Conservation (phyloP, 305 asterid genomes). For the Solanum hybrid region DNA sequence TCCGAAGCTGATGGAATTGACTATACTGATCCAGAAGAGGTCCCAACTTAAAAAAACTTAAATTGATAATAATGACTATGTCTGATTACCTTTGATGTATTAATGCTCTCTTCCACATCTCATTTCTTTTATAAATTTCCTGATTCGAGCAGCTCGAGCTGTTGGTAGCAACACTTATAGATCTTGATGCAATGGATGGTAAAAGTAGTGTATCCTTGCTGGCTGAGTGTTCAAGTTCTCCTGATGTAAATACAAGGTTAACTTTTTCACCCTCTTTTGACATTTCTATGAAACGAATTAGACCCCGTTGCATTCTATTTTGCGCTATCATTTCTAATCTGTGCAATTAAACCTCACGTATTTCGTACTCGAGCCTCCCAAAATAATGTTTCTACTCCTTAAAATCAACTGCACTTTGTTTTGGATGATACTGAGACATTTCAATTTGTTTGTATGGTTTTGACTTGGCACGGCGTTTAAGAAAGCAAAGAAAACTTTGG, state of each 20-base stretch:
- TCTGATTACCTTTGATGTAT: neutral
- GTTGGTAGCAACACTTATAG: slow-evolving; percentile 76
- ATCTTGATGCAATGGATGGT: slow-evolving; percentile 97
- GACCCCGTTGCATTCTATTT: neutral
- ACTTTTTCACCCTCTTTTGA: neutral
- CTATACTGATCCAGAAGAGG: slow-evolving; percentile 97
- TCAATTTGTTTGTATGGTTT: neutral
- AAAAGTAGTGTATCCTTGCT: slow-evolving; percentile 71
- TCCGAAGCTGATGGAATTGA: slow-evolving; percentile 97
- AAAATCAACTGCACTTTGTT: neutral
- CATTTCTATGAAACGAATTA: neutral
- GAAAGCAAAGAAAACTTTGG: neutral
- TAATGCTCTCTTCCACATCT: neutral
- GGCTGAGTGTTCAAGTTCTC: slow-evolving; percentile 92
- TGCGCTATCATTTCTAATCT: neutral
- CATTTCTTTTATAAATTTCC: neutral
- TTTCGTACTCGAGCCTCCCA: neutral
- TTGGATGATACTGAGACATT: neutral
- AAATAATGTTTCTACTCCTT: neutral
- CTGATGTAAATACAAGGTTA: slow-evolving; percentile 92
- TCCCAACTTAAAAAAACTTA: slow-evolving; percentile 5
- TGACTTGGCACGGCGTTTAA: neutral
- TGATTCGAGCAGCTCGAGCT: slow-evolving; percentile 65
- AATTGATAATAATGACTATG: neutral
- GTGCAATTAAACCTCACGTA: neutral